Percentiles rank a stretch among this genome's conserved stretches.
Conservation (phyloP, 768 basidiomycete species). For the Mycena chlorophos region DNA sequence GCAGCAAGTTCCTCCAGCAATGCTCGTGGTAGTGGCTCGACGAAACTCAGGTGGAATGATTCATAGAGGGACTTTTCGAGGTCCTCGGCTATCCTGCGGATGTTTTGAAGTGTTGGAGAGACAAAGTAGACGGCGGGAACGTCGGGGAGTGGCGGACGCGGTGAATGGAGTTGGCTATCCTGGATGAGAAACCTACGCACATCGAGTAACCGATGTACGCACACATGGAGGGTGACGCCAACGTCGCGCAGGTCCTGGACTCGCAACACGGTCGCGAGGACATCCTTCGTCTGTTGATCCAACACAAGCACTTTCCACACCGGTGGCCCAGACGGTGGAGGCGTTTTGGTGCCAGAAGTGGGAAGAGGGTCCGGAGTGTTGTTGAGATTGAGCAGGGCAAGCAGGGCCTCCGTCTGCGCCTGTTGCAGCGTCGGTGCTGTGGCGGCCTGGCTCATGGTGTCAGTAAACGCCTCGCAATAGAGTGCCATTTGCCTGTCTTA, state of each 20-base stretch:
- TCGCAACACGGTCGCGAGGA: conserved; percentile 90
- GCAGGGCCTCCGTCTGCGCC: conserved; percentile 82
- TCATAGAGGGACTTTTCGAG: conserved; percentile 88
- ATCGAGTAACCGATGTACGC: conserved; percentile 34
- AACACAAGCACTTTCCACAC: conserved; percentile 97
- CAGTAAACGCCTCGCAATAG: too few relatives aligned
- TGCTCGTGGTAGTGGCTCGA: conserved; percentile 84
- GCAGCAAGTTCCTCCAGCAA: conserved; percentile 93
- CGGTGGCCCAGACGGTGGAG: conserved; percentile 63
- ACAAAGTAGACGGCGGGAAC: conserved; percentile 98
- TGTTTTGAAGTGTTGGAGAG: conserved; percentile 82
- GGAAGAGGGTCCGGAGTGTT: conserved; percentile 48
- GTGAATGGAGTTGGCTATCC: conserved; percentile 83
- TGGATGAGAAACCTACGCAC: conserved; percentile 6
- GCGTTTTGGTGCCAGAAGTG: conserved; percentile 47
- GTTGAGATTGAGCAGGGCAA: conserved; percentile 86
- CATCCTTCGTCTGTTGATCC: conserved; percentile 94
- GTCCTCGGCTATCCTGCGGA: conserved; percentile 91
- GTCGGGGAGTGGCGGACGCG: conserved; percentile 86
- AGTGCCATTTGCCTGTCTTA: conserved; percentile 6
- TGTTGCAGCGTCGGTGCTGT: conserved; percentile 74
- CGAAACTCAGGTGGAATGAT: conserved; percentile 92
- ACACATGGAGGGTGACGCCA: conserved; percentile 98
- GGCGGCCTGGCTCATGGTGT: conserved; percentile 36
- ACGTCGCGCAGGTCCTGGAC: conserved; percentile 97